These are phyloP conservation scores for Akanthomyces uredinophilus DNA, from an alignment of 2,329 filamentous ascomycete genomes.

Conservation along the genomic window DNA sequence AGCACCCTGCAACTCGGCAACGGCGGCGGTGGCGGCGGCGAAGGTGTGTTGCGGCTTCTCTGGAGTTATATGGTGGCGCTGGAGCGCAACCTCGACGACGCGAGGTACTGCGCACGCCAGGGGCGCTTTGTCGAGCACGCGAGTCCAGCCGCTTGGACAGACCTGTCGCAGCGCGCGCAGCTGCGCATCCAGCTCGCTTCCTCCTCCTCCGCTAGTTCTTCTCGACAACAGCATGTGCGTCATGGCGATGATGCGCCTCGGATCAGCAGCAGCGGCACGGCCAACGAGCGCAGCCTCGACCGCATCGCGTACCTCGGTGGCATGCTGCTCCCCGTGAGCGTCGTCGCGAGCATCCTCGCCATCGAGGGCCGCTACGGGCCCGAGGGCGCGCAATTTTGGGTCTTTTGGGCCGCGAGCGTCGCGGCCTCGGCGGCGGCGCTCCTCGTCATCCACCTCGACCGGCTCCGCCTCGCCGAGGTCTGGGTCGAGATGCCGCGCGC, in stretches of 20 bases:
- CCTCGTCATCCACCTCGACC: slow-evolving; percentile 44
- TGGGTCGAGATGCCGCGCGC: slow-evolving; percentile 39
- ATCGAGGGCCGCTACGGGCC: slow-evolving; percentile 43
- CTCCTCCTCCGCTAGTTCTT: neutral
- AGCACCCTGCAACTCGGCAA: slow-evolving; percentile 16
- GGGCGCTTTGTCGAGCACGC: slow-evolving; percentile 2
- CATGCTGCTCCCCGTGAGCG: slow-evolving; percentile 41
- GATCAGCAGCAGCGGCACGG: neutral
- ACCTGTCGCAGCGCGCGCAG: slow-evolving; percentile 5
- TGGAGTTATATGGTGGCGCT: slow-evolving; percentile 21
- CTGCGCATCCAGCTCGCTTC: slow-evolving; percentile 16
- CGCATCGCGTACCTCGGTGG: slow-evolving; percentile 47
- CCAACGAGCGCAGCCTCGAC: slow-evolving; percentile 37
- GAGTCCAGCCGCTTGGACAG: neutral
- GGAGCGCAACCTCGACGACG: slow-evolving; percentile 23
- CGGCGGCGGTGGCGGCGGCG: slow-evolving; percentile 15
- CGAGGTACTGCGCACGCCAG: slow-evolving; percentile 17
- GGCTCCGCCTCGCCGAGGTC: slow-evolving; percentile 40
- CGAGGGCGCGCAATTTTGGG: slow-evolving; percentile 37
- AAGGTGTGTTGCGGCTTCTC: slow-evolving; percentile 18
- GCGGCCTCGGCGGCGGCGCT: slow-evolving; percentile 35
- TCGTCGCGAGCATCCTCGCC: slow-evolving; percentile 43
- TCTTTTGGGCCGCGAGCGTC: slow-evolving; percentile 42
- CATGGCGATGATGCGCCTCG: neutral
- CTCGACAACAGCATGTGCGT: neutral